Evolutionary conservation across 2,329 filamentous ascomycete species (phyloP), one percentile per base, ranked within the genome.

Genomic region (Ophiostoma ulmi): DNA sequence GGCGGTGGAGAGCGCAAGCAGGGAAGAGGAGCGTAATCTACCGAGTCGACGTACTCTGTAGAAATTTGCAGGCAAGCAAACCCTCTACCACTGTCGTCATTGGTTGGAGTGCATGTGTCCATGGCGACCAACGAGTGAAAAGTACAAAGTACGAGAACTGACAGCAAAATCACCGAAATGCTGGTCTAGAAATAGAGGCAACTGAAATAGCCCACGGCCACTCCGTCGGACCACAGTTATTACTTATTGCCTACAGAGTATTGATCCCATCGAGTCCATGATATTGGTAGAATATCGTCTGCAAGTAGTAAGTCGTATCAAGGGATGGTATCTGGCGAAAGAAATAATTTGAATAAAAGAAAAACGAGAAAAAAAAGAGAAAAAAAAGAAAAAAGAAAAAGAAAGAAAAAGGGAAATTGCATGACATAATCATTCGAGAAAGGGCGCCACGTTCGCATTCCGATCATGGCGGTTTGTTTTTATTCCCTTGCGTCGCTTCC

Each of bases 1-100:
- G 61, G 61, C 61, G 61, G 31, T 64, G 58, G 31, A 64, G 31
- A 64, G 31, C 26, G 8, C 5, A 64, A 58, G 52, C 52, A 58
- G 52, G 52, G 58, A 63, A 63, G 58, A 63, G 31, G 31, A 64
- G 31, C 26, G 31, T 14, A 20, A 17, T 64, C 31, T 64, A 48
- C 44, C 44, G 44, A 31, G 44, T 48, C 44, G 44, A 20, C 44
- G 20, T 13, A 39, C 38, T 17, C 6, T 17, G 14, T 5, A 13
- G 39, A 7, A 20, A 48, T 48, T n/a, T 48, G 44, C 14, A 48
- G 38, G 11, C 38, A 39, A 48, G 44, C 7, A 48, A 48, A 48
- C 44, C 41, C 41, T 44, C 41, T 14, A 20, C 41, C 44, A 4
- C 17, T 48, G 44, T 48, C 44, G 44, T 48, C 44, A 48, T 48